Conservation (phyloP, 2,329 filamentous ascomycete species). For the Ascosphaera pollenicola region DNA sequence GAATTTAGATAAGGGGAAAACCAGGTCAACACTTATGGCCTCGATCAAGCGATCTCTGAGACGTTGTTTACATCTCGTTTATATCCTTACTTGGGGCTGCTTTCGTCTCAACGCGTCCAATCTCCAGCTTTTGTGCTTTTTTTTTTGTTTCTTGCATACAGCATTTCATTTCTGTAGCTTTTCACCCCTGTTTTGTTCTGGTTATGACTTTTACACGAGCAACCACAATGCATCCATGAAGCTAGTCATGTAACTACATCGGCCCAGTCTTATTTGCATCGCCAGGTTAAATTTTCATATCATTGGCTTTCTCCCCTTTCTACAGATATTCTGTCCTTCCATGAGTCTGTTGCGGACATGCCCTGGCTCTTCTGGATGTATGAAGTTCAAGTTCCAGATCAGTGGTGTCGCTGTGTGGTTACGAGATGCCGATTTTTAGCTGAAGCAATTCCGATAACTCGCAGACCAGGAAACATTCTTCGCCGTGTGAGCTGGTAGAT, state of each 20-base stretch:
- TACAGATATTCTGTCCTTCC: too few species aligned
- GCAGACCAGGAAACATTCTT: too few species aligned
- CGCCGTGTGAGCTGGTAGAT: too few species aligned
- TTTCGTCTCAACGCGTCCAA: not conserved
- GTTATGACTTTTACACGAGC: too few species aligned
- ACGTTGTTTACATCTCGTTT: not conserved
- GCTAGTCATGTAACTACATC: not conserved
- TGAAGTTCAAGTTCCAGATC: too few species aligned
- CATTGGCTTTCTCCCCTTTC: too few species aligned
- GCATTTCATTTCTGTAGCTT: not conserved
- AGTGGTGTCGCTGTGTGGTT: too few species aligned
- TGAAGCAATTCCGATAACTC: too few species aligned
- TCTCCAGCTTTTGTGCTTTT: not conserved
- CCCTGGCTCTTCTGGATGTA: too few species aligned
- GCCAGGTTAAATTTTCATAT: conserved; percentile 3
- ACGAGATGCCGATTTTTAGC: too few species aligned
- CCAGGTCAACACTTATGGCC: not conserved
- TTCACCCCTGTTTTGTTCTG: not conserved
- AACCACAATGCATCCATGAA: too few species aligned
- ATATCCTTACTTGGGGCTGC: not conserved
- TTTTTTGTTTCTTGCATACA: not conserved
- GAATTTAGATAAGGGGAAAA: conserved; percentile 20
- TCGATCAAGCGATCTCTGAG: not conserved
- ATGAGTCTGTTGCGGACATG: too few species aligned
- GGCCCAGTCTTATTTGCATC: not conserved